Evolutionary conservation across 257 asterid genomes (phyloP), one percentile per base, ranked within the genome.

Genomic region (Galeopsis tetrahit): DNA sequence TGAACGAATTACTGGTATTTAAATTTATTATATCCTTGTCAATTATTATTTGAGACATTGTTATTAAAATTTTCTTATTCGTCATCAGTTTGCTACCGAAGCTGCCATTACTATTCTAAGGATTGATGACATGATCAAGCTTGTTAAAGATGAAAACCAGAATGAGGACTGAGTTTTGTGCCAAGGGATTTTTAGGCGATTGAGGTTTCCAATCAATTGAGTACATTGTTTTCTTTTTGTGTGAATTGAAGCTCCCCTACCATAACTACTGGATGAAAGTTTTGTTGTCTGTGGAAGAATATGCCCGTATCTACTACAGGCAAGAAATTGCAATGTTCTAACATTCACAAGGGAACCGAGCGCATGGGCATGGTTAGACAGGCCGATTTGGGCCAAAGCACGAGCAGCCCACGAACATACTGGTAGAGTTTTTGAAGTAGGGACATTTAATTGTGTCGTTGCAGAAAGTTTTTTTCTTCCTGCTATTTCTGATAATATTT

Each of bases 71-170:
- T 13, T 32, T 17, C 4, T 33, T 34, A 46, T 72, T 36, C 7
- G 44, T 8, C 68, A 36, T 44, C 90, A 94, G 99, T 91, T 94
- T 90, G 98, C 99, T 13, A 94, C 99, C 2, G 99, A 94, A 84
- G 99, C 96, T 6, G 97, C 97, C 53, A 91, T 93, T 63, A 91
- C 98, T n/a, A 91, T 93, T 84, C 97, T 94, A 77, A 94, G 99
- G 36, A 94, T 94, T 4, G 97, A 94, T 79, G 97, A 94, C 89
- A 91, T 91, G 98, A 89, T 94, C 82, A 91, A 69, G 90, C 94
- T 94, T 28, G 82, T 82, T 81, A 91, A 91, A 80, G 98, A 91
- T 43, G 98, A 94, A 78, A 63, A 91, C 66, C 94, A 88, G 81
- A 79, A 86, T 59, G 96, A 85, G 62, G 81, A 84, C 15, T 80